Base-by-base conservation (phyloP, 371 early-diverging fungal genomes). In the Mucor mucedo region DNA sequence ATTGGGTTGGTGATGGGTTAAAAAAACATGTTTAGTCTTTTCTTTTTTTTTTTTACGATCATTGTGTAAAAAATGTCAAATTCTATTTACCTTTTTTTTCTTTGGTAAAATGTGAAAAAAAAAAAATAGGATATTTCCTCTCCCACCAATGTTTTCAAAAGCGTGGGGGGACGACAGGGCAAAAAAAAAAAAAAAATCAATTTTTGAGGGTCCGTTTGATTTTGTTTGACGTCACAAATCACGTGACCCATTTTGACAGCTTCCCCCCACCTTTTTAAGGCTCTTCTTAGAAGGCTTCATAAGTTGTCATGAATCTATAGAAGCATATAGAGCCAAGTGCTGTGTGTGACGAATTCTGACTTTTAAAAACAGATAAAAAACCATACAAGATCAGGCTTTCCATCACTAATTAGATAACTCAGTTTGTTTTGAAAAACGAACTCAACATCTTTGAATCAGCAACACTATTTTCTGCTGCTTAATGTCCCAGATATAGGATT, bases 31-130 rank as follows among this genome's bases (percentile, higher is more conserved):
- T 47, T 47, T 8, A 9, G 16, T 44, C 8, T 35, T 44, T 44
- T 21, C 21, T 21, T 21, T 21, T 21, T 21, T 21, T 21, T 21
- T 21, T 21, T 21, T 21, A 21, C 0, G 16, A 44, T 14, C 16
- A n/a, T 44, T 44, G 5, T 44, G 5, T 44, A 14, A n/a, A 44
- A 44, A 44, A 44, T 44, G 44, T 14, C 16, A 44, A 44, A 44
- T 44, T n/a, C 8, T 47, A 21, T 21, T 44, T 21, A n/a, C 47
- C 21, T 47, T 47, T 47, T 47, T 27, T 47, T 47, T 47, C 47
- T 47, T 47, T 47, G 47, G 47, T 47, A 8, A 47, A 21, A 21
- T 47, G 21, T 44, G 21, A 47, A 47, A 47, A 47, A 47, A 47
- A 47, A 21, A 47, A 21, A 21, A 21, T 21, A 21, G 21, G n/a